Percentiles rank a stretch among this genome's conserved stretches.
These are phyloP conservation scores for Lactifluus volemus DNA, from an alignment of 768 basidiomycete genomes.

Conservation along the genomic window DNA sequence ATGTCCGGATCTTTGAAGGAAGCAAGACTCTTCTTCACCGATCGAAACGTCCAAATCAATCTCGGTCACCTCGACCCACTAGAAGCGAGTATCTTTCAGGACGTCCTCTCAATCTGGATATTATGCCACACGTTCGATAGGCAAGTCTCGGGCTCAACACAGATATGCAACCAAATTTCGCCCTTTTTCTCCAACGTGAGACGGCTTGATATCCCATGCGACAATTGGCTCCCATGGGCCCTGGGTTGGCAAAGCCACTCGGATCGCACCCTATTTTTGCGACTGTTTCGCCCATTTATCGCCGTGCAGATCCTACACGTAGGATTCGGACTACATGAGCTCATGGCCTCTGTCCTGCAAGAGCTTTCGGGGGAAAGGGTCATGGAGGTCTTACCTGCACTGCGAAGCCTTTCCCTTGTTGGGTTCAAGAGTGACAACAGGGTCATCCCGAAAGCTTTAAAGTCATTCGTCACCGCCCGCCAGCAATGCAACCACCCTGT, in stretches of 20 bases:
- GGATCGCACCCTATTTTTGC: neutral
- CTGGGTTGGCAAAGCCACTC: neutral
- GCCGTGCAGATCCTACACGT: neutral
- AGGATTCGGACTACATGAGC: neutral
- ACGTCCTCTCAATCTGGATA: too few relatives aligned
- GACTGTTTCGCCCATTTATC: neutral
- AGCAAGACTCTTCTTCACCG: neutral
- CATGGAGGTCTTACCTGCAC: neutral
- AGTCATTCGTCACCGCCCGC: neutral
- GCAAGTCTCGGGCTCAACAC: too few relatives aligned
- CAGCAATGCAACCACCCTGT: neutral
- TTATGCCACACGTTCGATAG: too few relatives aligned
- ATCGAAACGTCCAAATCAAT: too few relatives aligned
- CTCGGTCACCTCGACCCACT: too few relatives aligned
- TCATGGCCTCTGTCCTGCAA: neutral
- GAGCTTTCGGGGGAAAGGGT: neutral
- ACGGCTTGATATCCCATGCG: neutral
- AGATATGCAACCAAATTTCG: neutral
- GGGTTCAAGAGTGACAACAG: neutral
- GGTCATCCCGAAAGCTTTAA: neutral
- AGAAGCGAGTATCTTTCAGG: too few relatives aligned
- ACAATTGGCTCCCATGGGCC: too few relatives aligned
- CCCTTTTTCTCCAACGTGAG: neutral
- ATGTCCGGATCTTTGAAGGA: neutral
- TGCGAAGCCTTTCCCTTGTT: neutral